Base-by-base conservation (phyloP, 1,139 yeast species). In the Saccharomycopsis phalli region DNA sequence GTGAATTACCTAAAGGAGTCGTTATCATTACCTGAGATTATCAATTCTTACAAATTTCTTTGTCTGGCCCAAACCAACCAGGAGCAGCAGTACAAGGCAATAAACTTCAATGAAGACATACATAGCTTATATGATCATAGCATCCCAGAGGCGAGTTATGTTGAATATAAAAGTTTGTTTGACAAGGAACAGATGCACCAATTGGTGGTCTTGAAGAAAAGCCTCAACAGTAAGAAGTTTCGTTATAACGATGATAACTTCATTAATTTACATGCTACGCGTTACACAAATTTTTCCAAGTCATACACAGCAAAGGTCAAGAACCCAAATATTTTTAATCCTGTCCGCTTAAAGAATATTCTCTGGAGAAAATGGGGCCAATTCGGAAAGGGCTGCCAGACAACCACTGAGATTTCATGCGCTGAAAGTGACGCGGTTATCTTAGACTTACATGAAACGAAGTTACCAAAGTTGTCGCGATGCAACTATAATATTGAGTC, bases 191-290 rank as follows among this genome's bases (percentile, higher is more conserved):
- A 14, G n/a, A 30, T 30, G 33, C 22, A 8, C 8, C 22, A 30
- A 11, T 13, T 8, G 22, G 22, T 30, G 20, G 11, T 11, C n/a
- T 13, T 14, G 22, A 16, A 5, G 13, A 16, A 8, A 13, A 5
- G 5, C 13, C 17, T 14, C 33, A 5, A 30, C 22, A 5, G 17
- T 11, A 19, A 11, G 10, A 32, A 27, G 13, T 37, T 37, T 28
- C n/a, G 29, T 10, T 43, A 36, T 17, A 43, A 41, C 21, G 47
- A 43, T 25, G 47, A 43, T 18, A 43, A 37, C 30, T 43, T 43
- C 20, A 20, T 29, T 33, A 34, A 43, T 27, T 29, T 36, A 33
- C 10, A 14, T n/a, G 19, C 41, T 10, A 10, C 34, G 13, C 25
- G 21, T 17, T 16, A 37, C 18, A 37, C 29, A n/a, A 43, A 43